Base-by-base conservation (phyloP, 805 yeast genomes). In the Dipodascopsis uninucleata region DNA sequence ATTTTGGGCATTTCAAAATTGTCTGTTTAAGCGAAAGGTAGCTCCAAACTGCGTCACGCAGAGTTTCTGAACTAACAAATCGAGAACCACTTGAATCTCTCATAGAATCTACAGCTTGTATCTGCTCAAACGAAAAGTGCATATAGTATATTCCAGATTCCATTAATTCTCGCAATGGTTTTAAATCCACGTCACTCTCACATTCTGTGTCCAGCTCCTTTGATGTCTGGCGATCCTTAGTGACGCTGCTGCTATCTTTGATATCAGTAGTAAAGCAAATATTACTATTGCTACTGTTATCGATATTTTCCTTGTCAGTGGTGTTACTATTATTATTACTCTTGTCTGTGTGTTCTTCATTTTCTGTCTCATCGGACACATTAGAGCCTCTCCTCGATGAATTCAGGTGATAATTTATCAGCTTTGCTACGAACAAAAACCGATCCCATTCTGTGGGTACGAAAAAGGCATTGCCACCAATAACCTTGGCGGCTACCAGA, bases 361-460 rank as follows among this genome's bases (percentile, higher is more conserved):
- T 18, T 16, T 33, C 39, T 12, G 31, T 21, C n/a, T 3, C 29
- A 18, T 9, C 14, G 7, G 5, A 28, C 5, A 4, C 8, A 7
- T 20, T 17, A 26, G 41, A 12, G 22, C 9, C 28, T 28, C n/a
- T 21, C 42, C 17, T 20, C 18, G 6, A 12, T 5, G 14, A 12
- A 10, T n/a, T 16, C 22, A 44, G 33, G 16, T 37, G 39, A 36
- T 39, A 21, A 20, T 49, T 41, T 16, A 48, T 36, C 5, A 51
- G 38, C 14, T 49, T 41, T 18, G 39, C 28, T 2, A 71, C 63
- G 49, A 77, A 76, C 23, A 71, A 48, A 33, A 77, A 73, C 41
- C 82, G 63, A 33, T 75, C 79, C 78, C 78, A 75, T 56, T 77
- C 82, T 1, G 69, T 67, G 1, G 77, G 76, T 3, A 75, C 75